Evolutionary conservation across 805 yeast genomes (phyloP).

Genomic region (Monosporozyma aerobia): DNA sequence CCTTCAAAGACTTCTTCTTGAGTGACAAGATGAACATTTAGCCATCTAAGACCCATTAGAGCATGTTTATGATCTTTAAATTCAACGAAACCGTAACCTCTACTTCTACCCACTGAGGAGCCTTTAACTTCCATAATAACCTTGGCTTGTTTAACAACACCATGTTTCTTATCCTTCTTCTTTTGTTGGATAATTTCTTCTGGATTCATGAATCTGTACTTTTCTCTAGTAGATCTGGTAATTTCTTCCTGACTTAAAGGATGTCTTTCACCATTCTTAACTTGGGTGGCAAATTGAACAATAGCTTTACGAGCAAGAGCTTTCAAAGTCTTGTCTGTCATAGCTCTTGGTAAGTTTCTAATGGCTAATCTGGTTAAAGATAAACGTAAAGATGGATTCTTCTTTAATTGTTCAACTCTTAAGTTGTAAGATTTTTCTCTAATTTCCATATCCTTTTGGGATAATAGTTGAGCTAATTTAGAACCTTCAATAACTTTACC

Average conservation of each 20-base stretch:
- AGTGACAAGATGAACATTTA: constrained; percentile 84
- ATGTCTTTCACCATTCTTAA: constrained; percentile 62
- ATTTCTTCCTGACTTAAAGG: constrained; percentile 85
- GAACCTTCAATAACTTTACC: constrained; percentile 82
- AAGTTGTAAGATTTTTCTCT: constrained; percentile 80
- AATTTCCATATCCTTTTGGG: constrained; percentile 69
- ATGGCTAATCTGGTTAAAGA: constrained; percentile 93
- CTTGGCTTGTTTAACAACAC: constrained; percentile 90
- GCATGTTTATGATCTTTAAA: constrained; percentile 88
- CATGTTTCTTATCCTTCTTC: constrained; percentile 64
- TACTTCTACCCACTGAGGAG: constrained; percentile 74
- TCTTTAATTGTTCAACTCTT: constrained; percentile 82
- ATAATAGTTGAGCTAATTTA: constrained; percentile 59
- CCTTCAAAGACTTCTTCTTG: constrained; percentile 62
- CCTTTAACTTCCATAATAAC: constrained; percentile 89
- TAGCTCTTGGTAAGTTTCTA: constrained; percentile 85
- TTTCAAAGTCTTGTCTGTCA: constrained; percentile 81
- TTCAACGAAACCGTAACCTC: constrained; percentile 96
- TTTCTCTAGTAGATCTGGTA: constrained; percentile 64
- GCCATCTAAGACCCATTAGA: constrained; percentile 93
- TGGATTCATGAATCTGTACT: constrained; percentile 34
- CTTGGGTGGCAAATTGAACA: constrained; percentile 89
- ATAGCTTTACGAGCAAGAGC: constrained; percentile 91
- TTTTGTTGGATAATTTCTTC: constrained; percentile 33
- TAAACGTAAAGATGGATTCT: constrained; percentile 83